These are phyloP conservation scores for Baorangia bicolor DNA, from an alignment of 768 basidiomycete genomes.

Conservation along the genomic window DNA sequence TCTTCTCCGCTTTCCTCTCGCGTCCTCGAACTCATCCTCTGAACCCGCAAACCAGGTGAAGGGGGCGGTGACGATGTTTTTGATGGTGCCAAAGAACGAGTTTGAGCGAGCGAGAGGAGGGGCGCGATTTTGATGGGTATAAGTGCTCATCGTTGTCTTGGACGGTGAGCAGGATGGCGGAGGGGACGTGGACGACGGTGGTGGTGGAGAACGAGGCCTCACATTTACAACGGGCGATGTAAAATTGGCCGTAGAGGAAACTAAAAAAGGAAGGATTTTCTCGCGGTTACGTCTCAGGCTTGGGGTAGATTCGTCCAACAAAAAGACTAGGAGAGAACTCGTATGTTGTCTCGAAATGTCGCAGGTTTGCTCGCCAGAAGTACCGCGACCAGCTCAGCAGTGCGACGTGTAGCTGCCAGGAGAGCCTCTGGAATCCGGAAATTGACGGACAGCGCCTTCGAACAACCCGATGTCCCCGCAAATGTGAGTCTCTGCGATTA, in stretches of 20 bases:
- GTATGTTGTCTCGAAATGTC: slow-evolving; percentile 21
- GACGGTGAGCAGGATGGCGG: slow-evolving; percentile 18
- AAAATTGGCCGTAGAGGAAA: slow-evolving; percentile 14
- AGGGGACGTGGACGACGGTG: slow-evolving; percentile 20
- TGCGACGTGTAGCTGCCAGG: not conserved
- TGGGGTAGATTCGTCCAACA: too few species aligned
- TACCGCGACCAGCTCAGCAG: not conserved
- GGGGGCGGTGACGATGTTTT: slow-evolving; percentile 64
- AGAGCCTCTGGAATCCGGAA: not conserved
- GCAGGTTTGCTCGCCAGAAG: not conserved
- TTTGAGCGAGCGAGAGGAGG: slow-evolving; percentile 48
- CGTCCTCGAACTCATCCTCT: slow-evolving; percentile 49
- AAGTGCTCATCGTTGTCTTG: slow-evolving; percentile 27
- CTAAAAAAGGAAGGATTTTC: slow-evolving; percentile 13
- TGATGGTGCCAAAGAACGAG: slow-evolving; percentile 62
- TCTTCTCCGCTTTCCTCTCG: slow-evolving; percentile 57
- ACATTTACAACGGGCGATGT: slow-evolving; percentile 5
- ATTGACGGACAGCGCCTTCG: slow-evolving; percentile 7
- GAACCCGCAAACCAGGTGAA: slow-evolving; percentile 52
- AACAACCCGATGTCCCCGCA: not conserved
- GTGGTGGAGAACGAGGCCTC: slow-evolving; percentile 23
- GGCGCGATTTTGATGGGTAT: slow-evolving; percentile 32
- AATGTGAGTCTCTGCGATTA: slow-evolving; percentile 20
- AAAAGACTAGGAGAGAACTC: not conserved
- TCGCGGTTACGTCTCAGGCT: slow-evolving; percentile 7